Percentiles rank a stretch among this genome's conserved stretches.
Evolutionary conservation across 2,329 filamentous ascomycete genomes (phyloP).

Genomic region (Venturia nashicola): DNA sequence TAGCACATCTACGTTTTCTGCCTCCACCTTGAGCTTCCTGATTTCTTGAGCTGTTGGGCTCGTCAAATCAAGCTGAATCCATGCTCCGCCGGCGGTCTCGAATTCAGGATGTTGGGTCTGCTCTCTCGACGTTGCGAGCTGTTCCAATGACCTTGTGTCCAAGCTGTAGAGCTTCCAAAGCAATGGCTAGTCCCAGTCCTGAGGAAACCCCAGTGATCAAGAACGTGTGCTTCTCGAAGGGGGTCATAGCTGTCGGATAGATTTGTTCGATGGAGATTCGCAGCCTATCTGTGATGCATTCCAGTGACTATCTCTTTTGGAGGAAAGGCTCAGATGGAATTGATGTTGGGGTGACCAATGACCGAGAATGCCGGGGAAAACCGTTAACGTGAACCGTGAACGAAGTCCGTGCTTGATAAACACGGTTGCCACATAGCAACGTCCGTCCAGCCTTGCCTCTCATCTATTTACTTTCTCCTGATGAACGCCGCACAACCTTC

Average conservation of each 20-base stretch:
- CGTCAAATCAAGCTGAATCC: no score
- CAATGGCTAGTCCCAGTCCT: neutral
- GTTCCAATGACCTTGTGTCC: no score
- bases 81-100: no score
- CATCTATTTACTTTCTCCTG: neutral
- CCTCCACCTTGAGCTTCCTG: no score
- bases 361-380: neutral
- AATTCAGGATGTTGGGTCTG: no score
- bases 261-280: neutral
- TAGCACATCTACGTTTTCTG: no score
- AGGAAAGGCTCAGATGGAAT: neutral
- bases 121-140: no score
- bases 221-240: conserved; percentile 3
- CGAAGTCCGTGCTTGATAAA: neutral
- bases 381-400: no score
- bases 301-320: neutral
- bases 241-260: neutral
- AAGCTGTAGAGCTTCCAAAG: no score
- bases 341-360: neutral
- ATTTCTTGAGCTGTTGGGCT: no score
- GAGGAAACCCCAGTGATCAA: neutral
- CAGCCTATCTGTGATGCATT: neutral
- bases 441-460: neutral
- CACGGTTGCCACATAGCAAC: neutral
- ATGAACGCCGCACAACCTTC: neutral